Base-by-base conservation (phyloP, 805 yeast species). In the Huiozyma sinensis region DNA sequence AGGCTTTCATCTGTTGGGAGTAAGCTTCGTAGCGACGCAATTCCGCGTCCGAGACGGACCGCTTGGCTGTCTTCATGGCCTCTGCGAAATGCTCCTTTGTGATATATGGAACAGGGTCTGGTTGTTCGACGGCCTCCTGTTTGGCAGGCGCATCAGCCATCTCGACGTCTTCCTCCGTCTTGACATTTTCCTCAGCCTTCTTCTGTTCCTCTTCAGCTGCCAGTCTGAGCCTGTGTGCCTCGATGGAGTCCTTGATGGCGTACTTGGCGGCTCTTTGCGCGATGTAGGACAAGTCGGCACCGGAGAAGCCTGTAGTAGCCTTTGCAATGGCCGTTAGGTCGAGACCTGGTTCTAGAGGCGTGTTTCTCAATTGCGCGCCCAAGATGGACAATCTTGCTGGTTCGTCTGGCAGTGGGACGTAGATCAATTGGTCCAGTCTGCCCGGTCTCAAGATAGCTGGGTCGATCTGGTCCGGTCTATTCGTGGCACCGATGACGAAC, bases 401-500 rank as follows among this genome's bases (percentile, higher is more conserved):
- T 69, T 88, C 95, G 66, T 92, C 97, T 48, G 99, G 99, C 67
- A 94, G 77, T 65, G 98, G 98, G 52, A 92, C 98, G 63, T 94
- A 92, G 57, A 92, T 92, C 70, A 92, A 78, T 73, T 94, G 98
- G 69, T 92, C 99, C 57, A 92, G 79, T 75, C 99, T 84, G 58
- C 99, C 99, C 8, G 99, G 98, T 75, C 98, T 88, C 68, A 92
- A 75, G 61, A 92, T 79, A 33, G 98, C 98, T 27, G 98, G 97
- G 64, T 92, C 99, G 56, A 92, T 92, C 72, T 92, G 97, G 67
- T 94, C 99, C 36, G 99, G 99, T 74, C 99, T 81, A 71, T 92
- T 92, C 45, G 99, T 92, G 36, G 99, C 99, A 70, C 98, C 99
- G 70, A 92, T 87, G 45, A 92, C 97, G 62, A 92, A 92, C 33